Evolutionary conservation across 2,329 filamentous ascomycete species (phyloP), one percentile per base, ranked within the genome.

Genomic region (Cordyceps cicadae): DNA sequence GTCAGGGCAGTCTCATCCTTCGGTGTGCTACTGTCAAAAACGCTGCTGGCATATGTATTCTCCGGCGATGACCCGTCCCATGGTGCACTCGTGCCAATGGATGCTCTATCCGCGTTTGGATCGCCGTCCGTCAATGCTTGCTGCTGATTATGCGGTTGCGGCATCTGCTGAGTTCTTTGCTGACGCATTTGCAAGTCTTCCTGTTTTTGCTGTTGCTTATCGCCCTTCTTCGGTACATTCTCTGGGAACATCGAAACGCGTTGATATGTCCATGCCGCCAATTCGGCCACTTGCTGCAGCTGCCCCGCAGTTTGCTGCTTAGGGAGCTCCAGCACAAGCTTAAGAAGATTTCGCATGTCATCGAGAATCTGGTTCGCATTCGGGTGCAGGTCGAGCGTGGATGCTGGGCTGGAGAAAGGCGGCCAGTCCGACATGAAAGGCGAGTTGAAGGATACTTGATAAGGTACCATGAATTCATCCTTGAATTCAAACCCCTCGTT

Each of bases 341-440:
- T 67, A n/a, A 81, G 70, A 1, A 83, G 69, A 24, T 76, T 75
- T 5, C 80, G 75, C 68, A 81, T 76, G 54, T 80, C 76, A 59
- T 83, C 81, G 3, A 83, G 74, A 56, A 83, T 78, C 15, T 75
- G 71, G 5, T 79, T 78, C 1, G 78, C 79, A 55, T 71, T 70
- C 1, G 72, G 70, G 55, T 81, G 77, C n/a, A 83, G 69, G n/a
- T 71, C 69, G 2, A 81, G 67, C 0, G 73, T 70, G 12, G 74
- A 72, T 29, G 71, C 71, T 21, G 73, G 78, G 37, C 72, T 73
- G 5, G 71, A 66, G 65, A 82, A 82, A 0, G 73, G 69, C 2
- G 73, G 73, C 62, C 76, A 73, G 5, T 72, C 68, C 1, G 74
- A 71, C 3, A 81, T 69, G 2, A 83, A 69, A 1, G 80, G 81